Evolutionary conservation across 257 asterid genomes (phyloP), one percentile per base, ranked within the genome.

Genomic region (Leptodermis oblonga): DNA sequence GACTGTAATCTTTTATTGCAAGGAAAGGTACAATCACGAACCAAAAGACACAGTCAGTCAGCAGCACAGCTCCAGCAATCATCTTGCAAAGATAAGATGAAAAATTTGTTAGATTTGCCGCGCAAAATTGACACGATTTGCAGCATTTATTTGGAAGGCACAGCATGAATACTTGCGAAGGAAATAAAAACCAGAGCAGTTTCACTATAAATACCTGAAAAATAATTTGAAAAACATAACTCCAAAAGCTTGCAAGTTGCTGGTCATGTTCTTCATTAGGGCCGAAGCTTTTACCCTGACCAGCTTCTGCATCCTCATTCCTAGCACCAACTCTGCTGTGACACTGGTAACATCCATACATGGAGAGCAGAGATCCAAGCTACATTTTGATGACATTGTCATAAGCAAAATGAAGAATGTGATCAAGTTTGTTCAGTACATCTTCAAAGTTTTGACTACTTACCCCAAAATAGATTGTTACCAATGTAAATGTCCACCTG

Each of bases 1-100:
- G 59, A 58, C 88, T 86, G 83, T 87, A 90, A 75, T 90, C 95
- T 81, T 82, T 88, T 62, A 86, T 86, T 67, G 85, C 82, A 73
- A 93, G 95, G 75, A 84, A 88, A 5, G 98, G 98, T 31, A 90
- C 96, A 66, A 93, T 81, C 31, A 93, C 80, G 88, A 90, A 93
- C 98, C 98, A 93, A 61, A 88, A 93, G 4, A 93, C 94, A 0
- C 88, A 79, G 23, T 93, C 98, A 20, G 98, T 93, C 75, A 93
- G 86, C 74, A 86, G 68, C 65, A 88, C 97, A 74, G 98, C 98
- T 64, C 98, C 98, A 65, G 97, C 97, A 78, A 87, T 93, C 96
- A 90, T 90, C 98, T 93, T 52, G 14, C 49, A 33, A n/a, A 25
- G 7, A 12, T 13, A 46, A 1, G 12, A 65, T 0, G 11, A 17